These are phyloP conservation scores for Phlebiopsis gigantea DNA, from an alignment of 768 basidiomycete genomes.

Conservation along the genomic window DNA sequence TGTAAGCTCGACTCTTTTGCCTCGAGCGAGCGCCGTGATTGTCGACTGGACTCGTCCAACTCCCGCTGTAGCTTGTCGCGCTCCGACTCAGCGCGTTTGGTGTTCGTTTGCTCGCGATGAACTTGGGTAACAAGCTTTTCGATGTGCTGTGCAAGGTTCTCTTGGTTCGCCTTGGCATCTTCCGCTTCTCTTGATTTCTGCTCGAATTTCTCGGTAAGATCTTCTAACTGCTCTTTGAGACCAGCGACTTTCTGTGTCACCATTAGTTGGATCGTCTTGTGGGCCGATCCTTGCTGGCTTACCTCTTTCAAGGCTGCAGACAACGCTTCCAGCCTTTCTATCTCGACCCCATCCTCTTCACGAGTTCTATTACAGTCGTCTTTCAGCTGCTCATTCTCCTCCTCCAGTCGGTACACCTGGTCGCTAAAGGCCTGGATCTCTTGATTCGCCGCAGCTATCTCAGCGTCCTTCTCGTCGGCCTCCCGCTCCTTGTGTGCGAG, in stretches of 20 bases:
- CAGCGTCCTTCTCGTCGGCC: conserved; percentile 72
- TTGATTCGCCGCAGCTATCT: conserved; percentile 65
- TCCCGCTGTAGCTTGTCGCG: conserved; percentile 54
- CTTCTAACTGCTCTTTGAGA: conserved; percentile 62
- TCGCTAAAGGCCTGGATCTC: conserved; percentile 80
- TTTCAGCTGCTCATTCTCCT: conserved; percentile 72
- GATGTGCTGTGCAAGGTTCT: conserved; percentile 70
- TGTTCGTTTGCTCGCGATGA: conserved; percentile 50
- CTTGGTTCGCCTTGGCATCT: conserved; percentile 66
- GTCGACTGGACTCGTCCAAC: conserved; percentile 55
- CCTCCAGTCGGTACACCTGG: conserved; percentile 76
- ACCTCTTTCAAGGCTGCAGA: conserved; percentile 80
- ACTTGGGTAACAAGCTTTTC: conserved; percentile 66
- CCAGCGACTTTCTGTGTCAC: conserved; percentile 55
- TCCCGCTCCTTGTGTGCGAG: conserved; percentile 75
- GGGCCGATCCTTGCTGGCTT: conserved; percentile 13
- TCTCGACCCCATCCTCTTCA: conserved; percentile 71
- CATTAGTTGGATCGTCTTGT: conserved; percentile 1
- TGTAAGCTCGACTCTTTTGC: conserved; percentile 66
- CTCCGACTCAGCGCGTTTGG: conserved; percentile 49
- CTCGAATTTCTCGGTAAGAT: conserved; percentile 63
- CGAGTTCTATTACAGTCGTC: conserved; percentile 64
- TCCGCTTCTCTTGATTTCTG: conserved; percentile 54
- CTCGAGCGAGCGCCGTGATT: conserved; percentile 59
- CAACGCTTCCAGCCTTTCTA: conserved; percentile 62